Evolutionary conservation across 176 grass and related monocot species (phyloP).

Genomic region (Oryza rufipogon): DNA sequence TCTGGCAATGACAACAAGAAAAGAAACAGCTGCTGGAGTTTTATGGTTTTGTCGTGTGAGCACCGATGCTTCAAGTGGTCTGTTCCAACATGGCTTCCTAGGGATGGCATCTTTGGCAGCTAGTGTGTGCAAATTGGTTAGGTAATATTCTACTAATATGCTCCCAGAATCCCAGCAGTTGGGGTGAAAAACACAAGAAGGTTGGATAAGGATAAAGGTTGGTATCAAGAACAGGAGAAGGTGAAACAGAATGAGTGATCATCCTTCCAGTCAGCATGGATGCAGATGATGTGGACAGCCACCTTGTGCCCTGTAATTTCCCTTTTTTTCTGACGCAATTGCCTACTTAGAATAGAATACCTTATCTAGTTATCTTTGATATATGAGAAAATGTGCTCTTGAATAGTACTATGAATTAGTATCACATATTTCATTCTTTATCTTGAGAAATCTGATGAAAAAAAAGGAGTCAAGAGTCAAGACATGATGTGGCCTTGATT

Average conservation of each 20-base stretch:
- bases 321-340: background rate
- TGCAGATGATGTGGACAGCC: background rate
- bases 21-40: background rate
- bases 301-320: background rate
- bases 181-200: constrained; percentile 34
- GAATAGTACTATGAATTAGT: background rate
- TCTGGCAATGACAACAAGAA: background rate
- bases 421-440: background rate
- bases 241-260: background rate
- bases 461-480: too few species aligned
- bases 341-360: background rate
- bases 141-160: constrained; percentile 47
- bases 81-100: constrained; percentile 27
- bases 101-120: constrained; percentile 8
- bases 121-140: constrained; percentile 28
- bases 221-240: background rate
- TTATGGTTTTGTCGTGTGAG: background rate
- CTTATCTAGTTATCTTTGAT: background rate
- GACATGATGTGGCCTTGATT: background rate
- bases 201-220: constrained; percentile 39
- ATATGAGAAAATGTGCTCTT: background rate
- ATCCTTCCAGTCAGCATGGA: constrained; percentile 19
- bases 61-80: background rate
- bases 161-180: constrained; percentile 31
- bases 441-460: background rate